phyloP scores from a whole-genome alignment of 148 eudicot species.

The Rhododendron simsii region DNA sequence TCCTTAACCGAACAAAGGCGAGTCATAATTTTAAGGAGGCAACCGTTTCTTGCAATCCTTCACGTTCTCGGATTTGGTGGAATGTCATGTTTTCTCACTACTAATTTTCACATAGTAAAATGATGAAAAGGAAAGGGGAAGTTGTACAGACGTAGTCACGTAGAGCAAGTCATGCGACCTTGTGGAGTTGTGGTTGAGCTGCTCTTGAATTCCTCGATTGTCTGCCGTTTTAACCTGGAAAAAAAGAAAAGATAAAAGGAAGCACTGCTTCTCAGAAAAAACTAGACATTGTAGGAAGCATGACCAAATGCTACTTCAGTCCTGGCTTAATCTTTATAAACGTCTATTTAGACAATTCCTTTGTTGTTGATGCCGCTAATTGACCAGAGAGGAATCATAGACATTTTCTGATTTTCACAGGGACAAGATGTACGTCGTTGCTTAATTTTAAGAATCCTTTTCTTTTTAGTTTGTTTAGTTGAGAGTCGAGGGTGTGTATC shows the following conservation, averaged over 20 bases:
- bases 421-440: neutral
- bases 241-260: neutral
- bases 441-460: neutral
- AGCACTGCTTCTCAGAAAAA: neutral
- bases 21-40: conserved; percentile 37
- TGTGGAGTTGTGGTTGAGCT: no score
- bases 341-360: neutral
- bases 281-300: neutral
- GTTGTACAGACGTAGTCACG: neutral
- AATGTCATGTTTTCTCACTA: conserved; percentile 6
- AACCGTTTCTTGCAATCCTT: conserved; percentile 61
- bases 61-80: conserved; percentile 69
- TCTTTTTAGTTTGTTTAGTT: neutral
- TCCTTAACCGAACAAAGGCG: no score
- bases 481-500: neutral
- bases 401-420: neutral
- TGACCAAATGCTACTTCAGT: neutral
- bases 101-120: neutral
- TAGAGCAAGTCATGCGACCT: no score
- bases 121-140: neutral
- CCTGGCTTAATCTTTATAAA: neutral
- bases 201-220: no score
- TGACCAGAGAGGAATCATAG: no score
- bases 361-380: no score
- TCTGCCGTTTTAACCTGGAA: conserved; percentile 73